Percentiles rank a stretch among this genome's conserved stretches.
Evolutionary conservation across 139 green algal species (phyloP).

Genomic region (Chlamydomonas urium): DNA sequence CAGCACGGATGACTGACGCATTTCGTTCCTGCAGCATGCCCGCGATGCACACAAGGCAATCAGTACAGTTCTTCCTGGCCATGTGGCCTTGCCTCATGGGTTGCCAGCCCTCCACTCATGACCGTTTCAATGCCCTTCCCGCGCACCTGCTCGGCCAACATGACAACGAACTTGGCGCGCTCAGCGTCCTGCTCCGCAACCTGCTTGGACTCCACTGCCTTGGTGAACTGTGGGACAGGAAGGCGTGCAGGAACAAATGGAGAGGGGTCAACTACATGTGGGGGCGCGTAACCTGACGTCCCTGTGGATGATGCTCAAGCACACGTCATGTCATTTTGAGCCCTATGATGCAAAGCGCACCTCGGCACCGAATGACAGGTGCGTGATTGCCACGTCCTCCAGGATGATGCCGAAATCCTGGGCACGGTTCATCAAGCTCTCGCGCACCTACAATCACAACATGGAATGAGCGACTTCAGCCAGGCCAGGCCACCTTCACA

Average conservation of each 20-base stretch:
- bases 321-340: too few relatives aligned
- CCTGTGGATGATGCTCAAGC: too few relatives aligned
- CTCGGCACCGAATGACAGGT: conserved; percentile 94
- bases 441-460: conserved; percentile 62
- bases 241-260: too few relatives aligned
- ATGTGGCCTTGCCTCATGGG: too few relatives aligned
- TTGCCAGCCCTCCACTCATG: too few relatives aligned
- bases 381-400: conserved; percentile 98
- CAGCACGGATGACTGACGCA: conserved; percentile 88
- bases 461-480: too few relatives aligned
- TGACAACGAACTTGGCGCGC: conserved; percentile 90
- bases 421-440: conserved; percentile 72
- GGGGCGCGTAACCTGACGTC: too few relatives aligned
- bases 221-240: conserved; percentile 86
- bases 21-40: conserved; percentile 68
- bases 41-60: too few relatives aligned
- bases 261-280: too few relatives aligned
- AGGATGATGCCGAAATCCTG: conserved; percentile 96
- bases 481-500: too few relatives aligned
- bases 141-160: conserved; percentile 88
- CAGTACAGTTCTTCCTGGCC: too few relatives aligned
- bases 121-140: too few relatives aligned
- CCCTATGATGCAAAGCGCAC: conserved; percentile 29
- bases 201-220: conserved; percentile 96
- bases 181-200: conserved; percentile 98